These are phyloP conservation scores for Alternaria triticina DNA, from an alignment of 2,329 filamentous ascomycete genomes.

Conservation along the genomic window DNA sequence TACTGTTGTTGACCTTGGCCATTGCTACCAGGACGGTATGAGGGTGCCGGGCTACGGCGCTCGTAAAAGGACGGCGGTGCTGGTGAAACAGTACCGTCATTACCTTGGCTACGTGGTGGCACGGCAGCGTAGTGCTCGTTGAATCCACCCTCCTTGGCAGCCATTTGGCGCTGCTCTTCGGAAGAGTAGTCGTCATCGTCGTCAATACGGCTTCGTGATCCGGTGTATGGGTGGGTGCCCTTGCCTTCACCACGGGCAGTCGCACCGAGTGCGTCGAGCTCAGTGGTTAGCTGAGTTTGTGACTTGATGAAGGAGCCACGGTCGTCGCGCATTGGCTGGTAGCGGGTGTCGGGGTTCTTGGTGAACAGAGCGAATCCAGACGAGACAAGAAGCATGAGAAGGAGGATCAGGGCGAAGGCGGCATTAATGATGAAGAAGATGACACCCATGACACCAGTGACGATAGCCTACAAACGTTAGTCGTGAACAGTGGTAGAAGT, in stretches of 20 bases:
- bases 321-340: conserved; percentile 96
- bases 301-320: conserved; percentile 98
- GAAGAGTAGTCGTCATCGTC: conserved; percentile 72
- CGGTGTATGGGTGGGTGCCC: conserved; percentile 49
- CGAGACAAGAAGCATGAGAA: conserved; percentile 81
- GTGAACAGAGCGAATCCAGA: conserved; percentile 82
- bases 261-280: conserved; percentile 86
- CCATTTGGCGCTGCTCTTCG: conserved; percentile 50
- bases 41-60: conserved; percentile 41
- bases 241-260: conserved; percentile 81
- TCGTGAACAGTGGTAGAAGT: background rate
- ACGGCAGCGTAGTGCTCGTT: conserved; percentile 52
- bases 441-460: conserved; percentile 87
- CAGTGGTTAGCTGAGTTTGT: conserved; percentile 83
- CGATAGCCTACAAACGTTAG: conserved; percentile 64
- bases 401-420: conserved; percentile 78
- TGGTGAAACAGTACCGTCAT: conserved; percentile 45
- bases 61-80: conserved; percentile 39
- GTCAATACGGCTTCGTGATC: conserved; percentile 65
- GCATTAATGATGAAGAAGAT: conserved; percentile 89
- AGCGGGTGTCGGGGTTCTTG: conserved; percentile 93
- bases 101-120: conserved; percentile 53
- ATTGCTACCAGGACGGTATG: conserved; percentile 48
- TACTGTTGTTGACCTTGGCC: conserved; percentile 36
- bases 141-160: conserved; percentile 43